These are phyloP conservation scores for Xerocomus nothofagi DNA, from an alignment of 1,284 basidiomycete species.

Conservation along the genomic window DNA sequence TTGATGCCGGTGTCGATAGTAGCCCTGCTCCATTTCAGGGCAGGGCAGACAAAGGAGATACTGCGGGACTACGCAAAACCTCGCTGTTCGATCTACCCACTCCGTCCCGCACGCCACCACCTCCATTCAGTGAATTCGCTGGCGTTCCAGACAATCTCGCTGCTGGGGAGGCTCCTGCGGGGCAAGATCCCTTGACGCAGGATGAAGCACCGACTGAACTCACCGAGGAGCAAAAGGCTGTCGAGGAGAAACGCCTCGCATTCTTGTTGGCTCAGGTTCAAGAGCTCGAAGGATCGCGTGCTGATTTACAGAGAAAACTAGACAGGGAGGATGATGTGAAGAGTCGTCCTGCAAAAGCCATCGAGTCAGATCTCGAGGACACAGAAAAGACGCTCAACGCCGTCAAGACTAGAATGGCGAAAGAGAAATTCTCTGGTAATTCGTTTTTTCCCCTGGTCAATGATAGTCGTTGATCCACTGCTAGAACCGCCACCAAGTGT, in stretches of 20 bases:
- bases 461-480: conserved; percentile 5
- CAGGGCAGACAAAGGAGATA: not conserved
- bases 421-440: conserved; percentile 24
- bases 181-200: conserved; percentile 18
- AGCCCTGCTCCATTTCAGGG: conserved; percentile 2
- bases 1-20: conserved; percentile 14
- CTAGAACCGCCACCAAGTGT: conserved; percentile 14
- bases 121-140: conserved; percentile 28
- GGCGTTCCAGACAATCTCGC: conserved; percentile 3
- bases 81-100: conserved; percentile 13
- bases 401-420: conserved; percentile 20
- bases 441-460: not conserved
- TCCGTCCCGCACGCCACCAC: conserved; percentile 25
- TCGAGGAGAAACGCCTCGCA: conserved; percentile 26
- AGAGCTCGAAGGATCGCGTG: conserved; percentile 13
- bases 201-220: conserved; percentile 25
- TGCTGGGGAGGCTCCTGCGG: conserved; percentile 8
- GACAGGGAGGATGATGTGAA: not conserved
- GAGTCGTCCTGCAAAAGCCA: not conserved
- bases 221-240: conserved; percentile 24
- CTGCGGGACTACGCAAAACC: not conserved
- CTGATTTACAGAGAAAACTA: conserved; percentile 6
- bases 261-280: conserved; percentile 23
- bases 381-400: conserved; percentile 7
- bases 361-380: conserved; percentile 25